Evolutionary conservation across 352 stramenopile species (phyloP).

Genomic region (Phytophthora kernoviae): DNA sequence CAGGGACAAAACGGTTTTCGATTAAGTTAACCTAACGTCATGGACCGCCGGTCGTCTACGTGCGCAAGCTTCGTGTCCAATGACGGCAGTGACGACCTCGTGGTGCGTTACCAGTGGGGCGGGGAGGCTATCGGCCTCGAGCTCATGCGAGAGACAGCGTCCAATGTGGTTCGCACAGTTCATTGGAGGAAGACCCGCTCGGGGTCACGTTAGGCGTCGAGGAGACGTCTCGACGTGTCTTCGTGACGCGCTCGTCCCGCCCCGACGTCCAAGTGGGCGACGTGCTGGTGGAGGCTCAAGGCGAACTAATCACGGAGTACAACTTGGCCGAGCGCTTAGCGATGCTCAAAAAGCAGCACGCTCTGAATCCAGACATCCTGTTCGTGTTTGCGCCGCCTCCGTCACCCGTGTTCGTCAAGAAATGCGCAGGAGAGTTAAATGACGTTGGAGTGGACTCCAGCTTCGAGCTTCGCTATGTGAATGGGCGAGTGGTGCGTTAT

Average conservation of each 20-base stretch:
- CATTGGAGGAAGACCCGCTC: constrained; percentile 55
- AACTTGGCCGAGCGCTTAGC: constrained; percentile 66
- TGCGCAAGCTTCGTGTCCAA: constrained; percentile 50
- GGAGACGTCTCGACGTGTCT: constrained; percentile 63
- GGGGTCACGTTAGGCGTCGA: constrained; percentile 81
- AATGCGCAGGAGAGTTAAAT: constrained; percentile 44
- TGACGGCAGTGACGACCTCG: constrained; percentile 51
- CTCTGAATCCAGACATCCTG: constrained; percentile 46
- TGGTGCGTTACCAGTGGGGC: constrained; percentile 64
- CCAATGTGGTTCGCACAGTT: constrained; percentile 27
- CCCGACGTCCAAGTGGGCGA: constrained; percentile 60
- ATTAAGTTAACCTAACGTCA: too few species aligned
- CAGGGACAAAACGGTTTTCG: too few species aligned
- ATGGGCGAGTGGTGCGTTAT: constrained; percentile 58
- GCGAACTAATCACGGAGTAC: constrained; percentile 44
- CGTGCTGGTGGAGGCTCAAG: constrained; percentile 55
- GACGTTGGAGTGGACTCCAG: constrained; percentile 55
- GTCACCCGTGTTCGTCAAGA: constrained; percentile 58
- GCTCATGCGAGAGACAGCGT: constrained; percentile 46
- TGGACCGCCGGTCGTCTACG: constrained; percentile 18
- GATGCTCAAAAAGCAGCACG: constrained; percentile 54
- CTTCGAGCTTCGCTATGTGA: constrained; percentile 72
- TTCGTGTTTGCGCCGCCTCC: constrained; percentile 70
- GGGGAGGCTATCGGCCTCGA: constrained; percentile 61
- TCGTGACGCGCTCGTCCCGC: constrained; percentile 67